Evolutionary conservation across 306 rosid species (phyloP).

Genomic region (Ammopiptanthus mongolicus): DNA sequence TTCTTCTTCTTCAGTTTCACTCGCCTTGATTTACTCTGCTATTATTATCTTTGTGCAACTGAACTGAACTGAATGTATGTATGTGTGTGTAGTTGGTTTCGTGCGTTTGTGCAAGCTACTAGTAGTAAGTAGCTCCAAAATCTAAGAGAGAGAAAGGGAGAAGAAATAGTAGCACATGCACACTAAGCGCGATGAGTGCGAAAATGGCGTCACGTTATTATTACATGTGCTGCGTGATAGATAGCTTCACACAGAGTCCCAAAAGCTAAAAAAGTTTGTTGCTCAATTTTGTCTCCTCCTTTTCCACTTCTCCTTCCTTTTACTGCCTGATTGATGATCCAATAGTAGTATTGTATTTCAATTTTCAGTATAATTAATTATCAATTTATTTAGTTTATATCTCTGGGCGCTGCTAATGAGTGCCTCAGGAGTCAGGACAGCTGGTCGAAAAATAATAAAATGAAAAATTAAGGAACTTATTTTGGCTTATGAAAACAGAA

Average conservation of each 20-base stretch:
- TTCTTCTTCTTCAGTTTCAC: background rate
- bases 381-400: too few relatives aligned
- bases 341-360: background rate
- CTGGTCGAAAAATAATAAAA: too few relatives aligned
- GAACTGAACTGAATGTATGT: conserved; percentile 29
- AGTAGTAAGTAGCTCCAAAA: background rate
- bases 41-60: background rate
- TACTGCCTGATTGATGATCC: background rate
- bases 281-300: background rate
- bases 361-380: background rate
- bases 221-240: conserved; percentile 44
- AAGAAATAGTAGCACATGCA: conserved; percentile 35
- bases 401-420: too few relatives aligned
- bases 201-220: conserved; percentile 63
- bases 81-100: background rate
- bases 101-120: background rate
- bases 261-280: conserved; percentile 14
- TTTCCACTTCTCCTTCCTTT: conserved; percentile 8
- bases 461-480: too few relatives aligned
- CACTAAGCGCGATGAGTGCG: conserved; percentile 36
- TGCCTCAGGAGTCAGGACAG: too few relatives aligned
- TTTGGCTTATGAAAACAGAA: too few relatives aligned
- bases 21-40: conserved; percentile 34
- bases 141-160: background rate
- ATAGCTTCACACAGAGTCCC: conserved; percentile 33